Evolutionary conservation across 2,329 filamentous ascomycete species (phyloP), one percentile per base, ranked within the genome.

Genomic region (Colletotrichum sansevieriae): DNA sequence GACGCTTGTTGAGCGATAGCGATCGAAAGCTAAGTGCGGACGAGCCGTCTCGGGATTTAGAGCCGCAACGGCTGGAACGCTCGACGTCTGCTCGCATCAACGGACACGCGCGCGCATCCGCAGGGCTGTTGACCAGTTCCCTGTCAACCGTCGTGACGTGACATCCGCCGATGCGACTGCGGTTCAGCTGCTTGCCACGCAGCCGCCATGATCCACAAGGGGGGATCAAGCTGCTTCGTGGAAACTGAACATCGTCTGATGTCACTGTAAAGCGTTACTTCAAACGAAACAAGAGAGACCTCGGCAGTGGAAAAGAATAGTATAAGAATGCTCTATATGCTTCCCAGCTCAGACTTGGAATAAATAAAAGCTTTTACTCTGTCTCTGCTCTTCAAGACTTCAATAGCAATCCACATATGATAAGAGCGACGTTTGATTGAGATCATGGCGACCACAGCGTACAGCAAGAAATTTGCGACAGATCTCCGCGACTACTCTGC

Each of bases 401-500:
- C 25, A 25, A 25, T 25, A 25, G 25, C 25, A 25, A 25, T 5
- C 4, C 25, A 25, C 3, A 25, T 25, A 5, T 25, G 25, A 25
- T 25, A 5, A 25, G 25, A 5, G 25, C 25, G 25, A 25, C 25
- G 25, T 25, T 25, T 25, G 25, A 1, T 25, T 25, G 4, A 5
- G 20, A 58, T 8, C 49, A 77, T 75, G 71, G 74, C 66, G 46
- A 66, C 72, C 18, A 35, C 67, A 60, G 49, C 54, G 12, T 33
- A 47, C 33, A 25, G 54, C 15, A 82, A 80, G 44, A 81, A 80
- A 73, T 81, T 81, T 75, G 82, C 79, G 67, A 82, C 81, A 2
- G 78, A 79, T 18, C 74, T 83, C 15, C 79, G 76, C 0, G 80
- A 81, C 25, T 82, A 80, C 68, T 80, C 80, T 0, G 63, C 77